Evolutionary conservation across 306 rosid genomes (phyloP).

Genomic region (Vicia sativa): DNA sequence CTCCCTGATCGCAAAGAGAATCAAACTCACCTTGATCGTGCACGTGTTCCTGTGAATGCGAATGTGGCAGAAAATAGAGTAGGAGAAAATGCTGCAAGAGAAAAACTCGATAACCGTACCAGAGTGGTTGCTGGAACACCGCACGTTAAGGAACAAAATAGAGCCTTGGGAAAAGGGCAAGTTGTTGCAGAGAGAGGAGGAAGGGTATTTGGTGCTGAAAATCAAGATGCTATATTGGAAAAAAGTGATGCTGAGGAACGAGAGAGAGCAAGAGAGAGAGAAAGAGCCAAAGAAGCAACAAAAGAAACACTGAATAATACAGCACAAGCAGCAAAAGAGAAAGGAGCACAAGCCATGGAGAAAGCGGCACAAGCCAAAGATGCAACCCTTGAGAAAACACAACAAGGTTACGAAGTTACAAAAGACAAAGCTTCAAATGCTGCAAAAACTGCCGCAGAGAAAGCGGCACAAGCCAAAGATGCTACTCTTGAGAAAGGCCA

Average conservation of each 20-base stretch:
- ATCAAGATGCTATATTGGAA: background rate
- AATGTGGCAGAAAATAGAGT: background rate
- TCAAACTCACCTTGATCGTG: background rate
- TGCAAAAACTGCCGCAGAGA: slow-evolving; percentile 21
- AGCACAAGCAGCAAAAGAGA: slow-evolving; percentile 41
- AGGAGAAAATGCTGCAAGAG: background rate
- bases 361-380: background rate
- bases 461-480: slow-evolving; percentile 30
- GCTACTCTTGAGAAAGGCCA: slow-evolving; percentile 39
- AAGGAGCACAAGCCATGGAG: slow-evolving; percentile 33
- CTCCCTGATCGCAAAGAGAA: background rate
- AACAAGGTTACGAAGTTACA: background rate
- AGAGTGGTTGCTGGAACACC: slow-evolving; percentile 24
- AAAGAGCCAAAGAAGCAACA: slow-evolving; percentile 43
- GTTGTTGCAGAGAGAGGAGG: slow-evolving; percentile 32
- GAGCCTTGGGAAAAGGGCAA: slow-evolving; percentile 1
- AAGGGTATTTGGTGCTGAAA: slow-evolving; percentile 5
- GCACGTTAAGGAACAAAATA: background rate
- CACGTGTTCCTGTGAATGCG: background rate
- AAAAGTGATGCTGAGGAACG: background rate
- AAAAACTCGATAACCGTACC: slow-evolving; percentile 15
- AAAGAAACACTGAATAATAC: slow-evolving; percentile 36
- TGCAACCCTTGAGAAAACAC: background rate
- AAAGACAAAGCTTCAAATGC: background rate
- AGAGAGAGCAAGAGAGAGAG: background rate